These are phyloP conservation scores for Glaciozyma antarctica DNA, from an alignment of 768 basidiomycete genomes.

Conservation along the genomic window DNA sequence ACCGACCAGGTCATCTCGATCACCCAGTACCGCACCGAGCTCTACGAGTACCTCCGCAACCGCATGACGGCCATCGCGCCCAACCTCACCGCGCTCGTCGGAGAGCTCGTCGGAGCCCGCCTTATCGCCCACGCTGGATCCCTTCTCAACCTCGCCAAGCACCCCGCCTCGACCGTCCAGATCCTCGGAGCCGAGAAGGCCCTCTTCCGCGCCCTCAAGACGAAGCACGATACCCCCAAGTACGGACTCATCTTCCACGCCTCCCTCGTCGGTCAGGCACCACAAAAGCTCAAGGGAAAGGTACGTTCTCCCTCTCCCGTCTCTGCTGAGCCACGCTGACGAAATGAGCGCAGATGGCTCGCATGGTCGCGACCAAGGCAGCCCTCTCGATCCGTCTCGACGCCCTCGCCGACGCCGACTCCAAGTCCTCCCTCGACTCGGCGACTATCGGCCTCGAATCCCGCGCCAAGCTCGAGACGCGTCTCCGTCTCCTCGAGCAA, in stretches of 20 bases:
- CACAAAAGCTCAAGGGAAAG: slow-evolving; percentile 96
- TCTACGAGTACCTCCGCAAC: slow-evolving; percentile 92
- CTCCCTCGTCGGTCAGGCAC: slow-evolving; percentile 90
- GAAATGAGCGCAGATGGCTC: slow-evolving; percentile 63
- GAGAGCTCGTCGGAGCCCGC: slow-evolving; percentile 66
- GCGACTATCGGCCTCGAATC: slow-evolving; percentile 85
- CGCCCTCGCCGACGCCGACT: slow-evolving; percentile 83
- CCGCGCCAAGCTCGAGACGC: slow-evolving; percentile 88
- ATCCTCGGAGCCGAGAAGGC: slow-evolving; percentile 48
- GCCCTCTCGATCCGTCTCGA: slow-evolving; percentile 96
- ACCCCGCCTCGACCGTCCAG: slow-evolving; percentile 47
- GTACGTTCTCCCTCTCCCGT: slow-evolving; percentile 40
- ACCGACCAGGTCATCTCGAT: slow-evolving; percentile 99
- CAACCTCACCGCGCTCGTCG: slow-evolving; percentile 78
- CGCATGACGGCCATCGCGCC: slow-evolving; percentile 98
- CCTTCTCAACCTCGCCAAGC: slow-evolving; percentile 45
- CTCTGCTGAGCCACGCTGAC: background rate
- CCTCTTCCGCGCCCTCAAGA: slow-evolving; percentile 46
- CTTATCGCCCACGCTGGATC: slow-evolving; percentile 53
- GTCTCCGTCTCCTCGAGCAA: slow-evolving; percentile 77
- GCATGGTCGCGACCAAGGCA: slow-evolving; percentile 98
- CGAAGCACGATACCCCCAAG: slow-evolving; percentile 55
- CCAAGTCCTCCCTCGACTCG: slow-evolving; percentile 62
- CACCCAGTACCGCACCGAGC: slow-evolving; percentile 83
- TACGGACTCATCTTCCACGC: slow-evolving; percentile 99